Evolutionary conservation across 352 stramenopile species (phyloP).

Genomic region (Aphanomyces astaci): DNA sequence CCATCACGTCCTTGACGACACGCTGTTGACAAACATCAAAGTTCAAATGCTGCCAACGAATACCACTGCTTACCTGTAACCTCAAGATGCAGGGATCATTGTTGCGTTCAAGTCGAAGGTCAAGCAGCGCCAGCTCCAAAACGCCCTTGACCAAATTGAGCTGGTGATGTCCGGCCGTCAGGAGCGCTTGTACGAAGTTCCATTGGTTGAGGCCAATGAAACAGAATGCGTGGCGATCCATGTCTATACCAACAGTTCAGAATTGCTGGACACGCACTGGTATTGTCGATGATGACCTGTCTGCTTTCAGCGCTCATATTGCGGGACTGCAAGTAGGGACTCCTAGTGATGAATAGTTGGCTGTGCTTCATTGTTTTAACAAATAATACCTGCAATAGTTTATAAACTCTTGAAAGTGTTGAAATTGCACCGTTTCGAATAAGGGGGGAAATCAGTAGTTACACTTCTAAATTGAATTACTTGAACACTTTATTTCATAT

Average conservation of each 20-base stretch:
- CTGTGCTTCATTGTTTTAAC: too few species aligned
- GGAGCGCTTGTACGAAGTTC: not conserved
- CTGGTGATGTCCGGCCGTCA: not conserved
- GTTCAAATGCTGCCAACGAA: conserved; percentile 1
- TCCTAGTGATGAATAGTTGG: too few species aligned
- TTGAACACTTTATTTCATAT: too few species aligned
- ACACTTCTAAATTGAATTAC: too few species aligned
- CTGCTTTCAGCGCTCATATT: too few species aligned
- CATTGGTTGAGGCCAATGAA: not conserved
- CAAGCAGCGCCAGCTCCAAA: not conserved
- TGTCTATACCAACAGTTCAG: not conserved
- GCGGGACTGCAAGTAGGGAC: too few species aligned
- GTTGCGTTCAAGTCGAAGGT: not conserved
- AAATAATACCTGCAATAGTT: too few species aligned
- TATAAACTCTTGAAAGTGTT: too few species aligned
- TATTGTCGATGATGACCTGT: not conserved
- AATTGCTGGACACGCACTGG: not conserved
- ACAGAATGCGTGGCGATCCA: not conserved
- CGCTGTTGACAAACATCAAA: not conserved
- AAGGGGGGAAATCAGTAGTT: too few species aligned
- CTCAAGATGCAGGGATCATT: conserved; percentile 14
- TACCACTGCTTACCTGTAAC: conserved; percentile 4
- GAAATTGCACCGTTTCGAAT: too few species aligned
- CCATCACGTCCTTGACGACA: too few species aligned
- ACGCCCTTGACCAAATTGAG: not conserved